phyloP scores from a whole-genome alignment of 2,329 filamentous ascomycete species.

The Ceratocystis colombiana region DNA sequence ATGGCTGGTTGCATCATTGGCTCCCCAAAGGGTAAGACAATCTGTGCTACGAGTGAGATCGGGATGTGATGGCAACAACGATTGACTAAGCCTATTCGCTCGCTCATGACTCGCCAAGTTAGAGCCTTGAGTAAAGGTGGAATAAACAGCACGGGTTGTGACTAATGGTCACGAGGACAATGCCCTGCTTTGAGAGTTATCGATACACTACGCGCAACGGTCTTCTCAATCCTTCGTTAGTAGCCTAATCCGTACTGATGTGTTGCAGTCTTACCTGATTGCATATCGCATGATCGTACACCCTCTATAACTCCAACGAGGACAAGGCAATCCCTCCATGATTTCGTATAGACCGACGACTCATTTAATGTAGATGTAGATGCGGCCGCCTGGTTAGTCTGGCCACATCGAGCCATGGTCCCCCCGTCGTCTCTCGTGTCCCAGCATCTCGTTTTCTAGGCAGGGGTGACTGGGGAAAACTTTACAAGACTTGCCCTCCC shows the following conservation, averaged over 20 bases:
- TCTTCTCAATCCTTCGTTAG: neutral
- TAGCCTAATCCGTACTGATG: neutral
- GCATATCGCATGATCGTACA: neutral
- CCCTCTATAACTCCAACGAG: neutral
- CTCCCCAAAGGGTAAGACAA: neutral
- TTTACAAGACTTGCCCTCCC: neutral
- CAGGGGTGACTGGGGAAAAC: neutral
- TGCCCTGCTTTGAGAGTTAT: too few species aligned
- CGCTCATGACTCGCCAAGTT: neutral
- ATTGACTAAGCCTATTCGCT: neutral
- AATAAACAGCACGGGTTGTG: too few species aligned
- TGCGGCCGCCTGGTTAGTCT: neutral
- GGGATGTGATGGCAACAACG: neutral
- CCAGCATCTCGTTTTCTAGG: neutral
- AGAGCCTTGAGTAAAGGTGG: too few species aligned
- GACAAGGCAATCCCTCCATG: neutral
- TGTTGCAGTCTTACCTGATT: conserved; percentile 6
- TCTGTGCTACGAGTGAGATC: neutral
- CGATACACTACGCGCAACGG: too few species aligned
- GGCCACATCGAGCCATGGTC: neutral
- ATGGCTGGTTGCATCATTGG: neutral
- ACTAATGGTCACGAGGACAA: too few species aligned
- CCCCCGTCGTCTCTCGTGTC: neutral
- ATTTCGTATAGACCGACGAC: neutral
- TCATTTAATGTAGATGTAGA: neutral